Base-by-base conservation (phyloP, 495 filamentous ascomycete species). In the Aspergillus ostianus region DNA sequence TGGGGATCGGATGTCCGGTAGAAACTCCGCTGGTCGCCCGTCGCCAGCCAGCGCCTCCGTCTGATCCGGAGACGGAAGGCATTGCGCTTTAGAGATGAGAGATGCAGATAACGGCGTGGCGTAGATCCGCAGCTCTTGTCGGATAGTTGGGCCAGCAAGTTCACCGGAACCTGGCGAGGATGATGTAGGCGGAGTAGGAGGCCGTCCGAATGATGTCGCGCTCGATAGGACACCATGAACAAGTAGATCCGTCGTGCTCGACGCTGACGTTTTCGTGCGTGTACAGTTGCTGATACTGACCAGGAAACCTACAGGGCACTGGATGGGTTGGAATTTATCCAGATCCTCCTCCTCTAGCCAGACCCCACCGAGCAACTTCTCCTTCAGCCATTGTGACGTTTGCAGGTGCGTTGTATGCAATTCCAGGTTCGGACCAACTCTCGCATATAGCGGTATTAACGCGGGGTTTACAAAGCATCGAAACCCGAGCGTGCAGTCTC, bases 211-310 rank as follows among this genome's bases (percentile, higher is more conserved):
- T 6, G 67, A 65, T 20, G 66, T 61, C 7, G 62, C 50, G 55
- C 60, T 70, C 10, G 73, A 76, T 47, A 80, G 46, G 13, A 78
- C 66, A 44, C 76, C 83, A 55, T 86, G 86, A 23, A 88, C 70
- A 21, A 88, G 65, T 8, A 88, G 58, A 56, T 86, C 83, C 12
- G 84, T 82, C 4, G 78, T 69, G 15, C 63, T 55, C 12, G 71
- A 58, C 6, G 56, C 63, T 9, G 67, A 59, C 49, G 55, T 55
- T 50, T 64, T 70, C 26, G 56, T 53, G 26, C 36, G 57, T 17
- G 58, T 56, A 18, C 54, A 60, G n/a, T 60, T 62, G 15, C 70
- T 64, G 18, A 78, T 68, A 36, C 64, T 63, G 19, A 80, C 52
- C 23, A 80, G 70, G 41, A 80, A 64, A 15, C 72, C 77, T 36